These are phyloP conservation scores for Bocquillonia castaneifolia DNA, from an alignment of 441 rosid species.

Conservation along the genomic window DNA sequence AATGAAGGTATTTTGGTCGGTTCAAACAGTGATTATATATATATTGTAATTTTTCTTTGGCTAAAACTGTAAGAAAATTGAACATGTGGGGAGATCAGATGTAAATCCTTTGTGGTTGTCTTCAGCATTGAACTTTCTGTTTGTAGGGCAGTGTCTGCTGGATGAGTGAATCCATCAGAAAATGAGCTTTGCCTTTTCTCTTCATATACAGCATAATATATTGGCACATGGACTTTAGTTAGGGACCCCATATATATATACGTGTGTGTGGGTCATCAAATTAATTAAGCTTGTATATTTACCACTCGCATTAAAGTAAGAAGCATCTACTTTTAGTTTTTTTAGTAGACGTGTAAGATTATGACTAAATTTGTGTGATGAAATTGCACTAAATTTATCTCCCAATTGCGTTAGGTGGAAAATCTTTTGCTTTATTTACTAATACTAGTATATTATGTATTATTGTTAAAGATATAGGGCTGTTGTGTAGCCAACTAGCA, in stretches of 20 bases:
- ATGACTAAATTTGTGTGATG: background rate
- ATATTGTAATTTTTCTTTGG: too few relatives aligned
- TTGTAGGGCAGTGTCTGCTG: constrained; percentile 21
- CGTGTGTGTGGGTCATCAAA: too few relatives aligned
- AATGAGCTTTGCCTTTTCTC: constrained; percentile 7
- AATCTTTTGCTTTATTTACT: background rate
- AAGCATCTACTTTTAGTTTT: background rate
- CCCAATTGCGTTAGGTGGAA: background rate
- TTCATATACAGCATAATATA: constrained; percentile 15
- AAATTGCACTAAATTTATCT: background rate
- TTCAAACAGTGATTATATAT: too few relatives aligned
- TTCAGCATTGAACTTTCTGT: constrained; percentile 13
- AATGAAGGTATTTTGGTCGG: too few relatives aligned
- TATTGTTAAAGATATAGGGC: background rate
- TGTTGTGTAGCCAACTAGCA: constrained; percentile 11
- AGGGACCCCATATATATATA: background rate
- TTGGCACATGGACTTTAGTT: background rate
- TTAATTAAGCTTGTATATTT: background rate
- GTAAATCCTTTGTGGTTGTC: background rate
- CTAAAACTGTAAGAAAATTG: too few relatives aligned
- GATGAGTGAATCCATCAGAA: constrained; percentile 13
- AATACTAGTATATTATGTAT: background rate
- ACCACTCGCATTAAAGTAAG: background rate
- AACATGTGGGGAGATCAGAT: background rate
- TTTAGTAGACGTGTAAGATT: background rate